Evolutionary conservation across 257 asterid species (phyloP), one percentile per base, ranked within the genome.

Genomic region (Penstemon newberryi): DNA sequence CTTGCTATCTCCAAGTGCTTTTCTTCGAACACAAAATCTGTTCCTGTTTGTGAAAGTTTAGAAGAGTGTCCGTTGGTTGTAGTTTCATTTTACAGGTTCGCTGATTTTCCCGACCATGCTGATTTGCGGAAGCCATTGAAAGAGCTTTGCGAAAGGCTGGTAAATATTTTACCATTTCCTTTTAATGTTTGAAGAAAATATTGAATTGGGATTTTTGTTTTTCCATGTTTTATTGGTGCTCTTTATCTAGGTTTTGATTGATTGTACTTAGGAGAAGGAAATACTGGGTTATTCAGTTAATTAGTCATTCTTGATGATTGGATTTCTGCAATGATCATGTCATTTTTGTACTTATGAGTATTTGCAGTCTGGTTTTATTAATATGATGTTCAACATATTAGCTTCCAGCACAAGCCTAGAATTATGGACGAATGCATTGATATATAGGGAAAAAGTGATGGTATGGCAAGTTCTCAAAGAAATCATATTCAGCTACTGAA

Each of bases 51-150:
- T 54, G 77, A 5, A 10, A 55, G 57, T 4, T 74, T n/a, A 13
- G 70, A 69, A 7, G 83, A 75, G 66, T 69, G 81, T 56, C 72
- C 61, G 7, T 69, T 91, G 79, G 95, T 89, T 71, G 97, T 91
- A 62, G 87, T 90, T 38, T 91, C 97, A 1, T 91, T 91, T 65
- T 91, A 91, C 79, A 87, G 84, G 77, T 91, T 91, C 58, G 95
- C 96, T 47, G 82, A 83, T 83, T 91, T 89, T 73, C 81, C 84
- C 2, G 97, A 91, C 85, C 85, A 87, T 72, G 89, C 89, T 40
- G 86, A 85, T 70, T 66, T 89, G 11, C 78, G 93, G 75, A 85
- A 84, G 69, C 97, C 97, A 3, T 71, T 89, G 79, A 91, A 91
- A 69, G 80, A 81, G 73, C 93, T 89, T 42, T 91, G 97, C 41